Base-by-base conservation (phyloP, 495 filamentous ascomycete species). In the Podospora australis region DNA sequence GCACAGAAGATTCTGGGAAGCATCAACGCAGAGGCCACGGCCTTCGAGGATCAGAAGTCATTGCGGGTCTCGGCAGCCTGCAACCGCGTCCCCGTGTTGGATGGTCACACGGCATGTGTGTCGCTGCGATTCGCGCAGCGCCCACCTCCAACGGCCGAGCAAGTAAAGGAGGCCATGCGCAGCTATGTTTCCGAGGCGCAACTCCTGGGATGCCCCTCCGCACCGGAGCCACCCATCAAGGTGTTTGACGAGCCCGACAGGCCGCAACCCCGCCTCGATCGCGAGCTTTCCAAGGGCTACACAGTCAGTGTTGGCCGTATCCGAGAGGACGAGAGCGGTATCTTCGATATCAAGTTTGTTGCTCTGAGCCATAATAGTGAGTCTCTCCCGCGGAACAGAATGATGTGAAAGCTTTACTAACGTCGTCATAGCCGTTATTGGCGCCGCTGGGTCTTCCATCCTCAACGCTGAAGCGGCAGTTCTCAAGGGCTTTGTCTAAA, bases 401-500 rank as follows among this genome's bases (percentile, higher is more conserved):
- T 42, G 40, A 19, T 14, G 26, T n/a, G 14, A 10, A 8, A 23
- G 7, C n/a, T 2, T 2, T 35, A 43, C 48, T 58, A 39, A 58
- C 44, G 40, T 30, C 16, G 19, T 43, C 14, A 25, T 44, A 84
- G 81, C 90, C 36, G 83, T 98, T 35, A 90, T 98, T 61, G 91
- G 90, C 55, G 92, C 92, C 29, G 90, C 92, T 8, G 92, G 92
- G 25, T 92, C 87, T 7, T 95, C 88, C 13, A 94, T 96, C 63
- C 69, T 98, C 48, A 96, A 96, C 64, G 88, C 90, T 10, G 92
- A 96, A 65, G 88, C 90, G 26, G 90, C 91, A 28, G 80, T 96
- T 20, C 77, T 96, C 41, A 94, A 90, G 70, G 92, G 90, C 7
- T 87, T 82, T 55, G 74, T 89, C 53, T 90, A 77, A 70, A 32